Evolutionary conservation across 1,284 basidiomycete species (phyloP), one percentile per base, ranked within the genome.

Genomic region (Apiotrichum brassicae): DNA sequence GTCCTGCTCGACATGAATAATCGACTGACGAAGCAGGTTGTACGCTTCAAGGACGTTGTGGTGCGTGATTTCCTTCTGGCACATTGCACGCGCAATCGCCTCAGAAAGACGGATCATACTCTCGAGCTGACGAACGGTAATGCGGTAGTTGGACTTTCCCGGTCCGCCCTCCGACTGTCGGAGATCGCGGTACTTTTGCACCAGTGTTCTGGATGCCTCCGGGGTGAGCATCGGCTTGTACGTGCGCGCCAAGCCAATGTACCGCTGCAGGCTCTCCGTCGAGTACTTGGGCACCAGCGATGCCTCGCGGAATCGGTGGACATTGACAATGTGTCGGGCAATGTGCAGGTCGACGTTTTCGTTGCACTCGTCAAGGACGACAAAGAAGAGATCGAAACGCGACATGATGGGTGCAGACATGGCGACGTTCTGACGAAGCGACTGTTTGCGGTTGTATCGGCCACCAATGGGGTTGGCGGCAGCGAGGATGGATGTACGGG

Each of bases 361-460:
- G 72, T 97, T 87, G 75, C 94, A 97, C 68, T 98, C 94, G 68
- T 99, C 95, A 36, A 98, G 79, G 13, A 99, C 92, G 49, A 99
- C 90, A 67, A 98, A 98, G 78, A 98, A 98, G 57, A 99, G 73
- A 72, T 99, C 95, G 70, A 98, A 99, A 60, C 95, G 84, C 75
- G 89, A 94, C 94, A 99, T 98, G 75, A 99, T 98, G 2, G 95
- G 95, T 1, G 93, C 87, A 44, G 86, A 92, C 94, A 99, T 97
- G 53, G 90, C 89, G 11, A 99, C 85, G 71, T 99, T 99, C n/a
- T 86, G 86, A 18, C 92, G 79, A 22, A 99, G 76, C 4, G 86
- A 85, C 76, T 87, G 89, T 76, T 97, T 98, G 59, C 91, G 82
- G 72, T 99, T 95, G 68, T 99, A 99, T 48, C 95, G 79, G 12